Percentiles rank a stretch among this genome's conserved stretches.
phyloP scores from a whole-genome alignment of 1,284 basidiomycete species.

The Acaromyces ingoldii region DNA sequence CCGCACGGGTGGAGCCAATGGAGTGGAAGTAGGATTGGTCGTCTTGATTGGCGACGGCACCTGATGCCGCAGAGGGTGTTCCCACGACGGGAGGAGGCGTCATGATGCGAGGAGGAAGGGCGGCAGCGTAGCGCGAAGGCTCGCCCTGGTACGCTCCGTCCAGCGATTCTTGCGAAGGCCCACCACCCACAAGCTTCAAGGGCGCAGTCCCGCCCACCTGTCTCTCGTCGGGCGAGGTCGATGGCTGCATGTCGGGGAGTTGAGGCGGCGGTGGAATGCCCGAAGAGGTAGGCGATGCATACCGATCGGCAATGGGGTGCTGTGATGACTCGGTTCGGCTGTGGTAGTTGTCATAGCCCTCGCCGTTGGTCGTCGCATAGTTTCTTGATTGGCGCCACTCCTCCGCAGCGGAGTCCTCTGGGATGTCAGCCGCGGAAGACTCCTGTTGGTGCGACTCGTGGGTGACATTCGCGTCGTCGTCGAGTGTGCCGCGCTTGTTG shows the following conservation, averaged over 20 bases:
- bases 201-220: not conserved
- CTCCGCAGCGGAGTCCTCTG: constrained; percentile 1
- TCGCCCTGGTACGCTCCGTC: not conserved
- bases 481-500: not conserved
- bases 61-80: constrained; percentile 1
- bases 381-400: not conserved
- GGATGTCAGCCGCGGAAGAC: not conserved
- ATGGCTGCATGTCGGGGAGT: no score
- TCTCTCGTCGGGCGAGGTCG: not conserved
- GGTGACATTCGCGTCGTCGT: not conserved
- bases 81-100: not conserved
- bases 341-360: not conserved
- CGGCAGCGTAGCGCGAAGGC: not conserved
- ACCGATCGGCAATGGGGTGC: constrained; percentile 5
- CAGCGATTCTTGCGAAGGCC: not conserved
- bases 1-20: constrained; percentile 34
- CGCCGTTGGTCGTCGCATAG: not conserved
- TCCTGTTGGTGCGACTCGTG: not conserved
- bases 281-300: no score
- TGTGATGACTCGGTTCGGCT: not conserved
- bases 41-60: constrained; percentile 8
- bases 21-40: constrained; percentile 35
- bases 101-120: not conserved
- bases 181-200: not conserved
- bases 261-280: no score